Base-by-base conservation (phyloP, 805 yeast species). In the Candida loeiensis region DNA sequence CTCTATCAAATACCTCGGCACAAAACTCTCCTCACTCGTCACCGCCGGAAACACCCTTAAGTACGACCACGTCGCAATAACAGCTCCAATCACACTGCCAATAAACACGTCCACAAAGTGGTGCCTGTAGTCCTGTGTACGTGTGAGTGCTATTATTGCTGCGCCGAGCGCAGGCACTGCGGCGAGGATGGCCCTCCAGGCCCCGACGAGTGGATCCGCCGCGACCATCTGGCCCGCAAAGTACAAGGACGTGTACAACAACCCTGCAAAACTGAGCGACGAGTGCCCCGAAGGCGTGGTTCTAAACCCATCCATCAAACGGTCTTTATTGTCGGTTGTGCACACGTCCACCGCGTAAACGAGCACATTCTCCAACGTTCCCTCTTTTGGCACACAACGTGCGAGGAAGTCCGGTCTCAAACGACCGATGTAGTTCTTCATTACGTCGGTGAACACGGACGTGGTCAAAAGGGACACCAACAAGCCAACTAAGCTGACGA, bases 111-210 rank as follows among this genome's bases (percentile, higher is more conserved):
- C 99, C 13, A 85, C 68, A 55, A 86, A 88, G 62, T 91, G 98
- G 56, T 91, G 99, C 58, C 97, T 74, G 63, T 90, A 90, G 62
- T 91, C 99, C 53, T 85, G 83, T 1, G 96, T 86, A 52, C 99
- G 75, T 28, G 93, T 79, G 33, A 86, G 61, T 0, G 97, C 98
- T 49, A 91, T 80, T 47, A 82, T 71, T 1, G 75, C 54, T 0
- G 98, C 96, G 5, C 84, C 73, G 4, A 87, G 50, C 1, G 74
- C 54, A 2, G 93, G 93, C n/a, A 73, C 40, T 7, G 64, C 54
- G 1, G 80, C 64, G 2, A 81, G 54, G 2, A 76, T 47, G 33
- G 76, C 65, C 55, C 90, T 75, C 85, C 88, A 81, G 1, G 79
- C 69, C 2, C 90, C 85, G 14, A 72, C 66, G 36, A 60, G 52